A percentile compares a stretch with the other conserved stretches of the same genome.
phyloP scores from a whole-genome alignment of 2,329 filamentous ascomycete genomes.

The Keithomyces neogunnii region DNA sequence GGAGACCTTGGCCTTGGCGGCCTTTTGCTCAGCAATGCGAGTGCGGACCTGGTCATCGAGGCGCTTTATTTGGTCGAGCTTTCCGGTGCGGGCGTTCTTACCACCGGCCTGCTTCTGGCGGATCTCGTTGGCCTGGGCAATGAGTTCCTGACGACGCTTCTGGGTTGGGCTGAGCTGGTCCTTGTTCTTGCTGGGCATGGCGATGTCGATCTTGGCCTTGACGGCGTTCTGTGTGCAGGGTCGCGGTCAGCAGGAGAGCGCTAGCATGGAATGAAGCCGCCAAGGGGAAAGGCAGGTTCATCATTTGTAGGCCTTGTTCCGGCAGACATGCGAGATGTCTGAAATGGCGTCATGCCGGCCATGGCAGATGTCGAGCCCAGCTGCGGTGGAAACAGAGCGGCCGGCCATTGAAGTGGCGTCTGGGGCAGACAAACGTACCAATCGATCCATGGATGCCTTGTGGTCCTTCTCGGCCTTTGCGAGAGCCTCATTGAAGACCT shows the following conservation, averaged over 20 bases:
- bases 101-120: conserved; percentile 78
- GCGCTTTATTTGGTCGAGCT: conserved; percentile 86
- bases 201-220: conserved; percentile 81
- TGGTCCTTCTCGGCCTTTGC: conserved; percentile 82
- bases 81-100: conserved; percentile 70
- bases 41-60: conserved; percentile 84
- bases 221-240: conserved; percentile 60
- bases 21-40: conserved; percentile 80
- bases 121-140: conserved; percentile 74
- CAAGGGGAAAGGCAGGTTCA: too few species aligned
- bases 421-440: conserved; percentile 24
- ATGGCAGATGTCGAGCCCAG: neutral
- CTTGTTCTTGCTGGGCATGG: conserved; percentile 63
- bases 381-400: neutral
- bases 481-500: conserved; percentile 69
- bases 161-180: conserved; percentile 73
- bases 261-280: too few species aligned
- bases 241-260: conserved; percentile 7
- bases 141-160: conserved; percentile 80
- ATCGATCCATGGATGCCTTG: conserved; percentile 59
- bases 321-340: neutral
- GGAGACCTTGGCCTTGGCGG: conserved; percentile 65
- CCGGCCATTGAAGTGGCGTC: neutral
- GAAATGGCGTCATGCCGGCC: neutral
- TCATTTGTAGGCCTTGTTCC: neutral